Conservation (phyloP, 805 yeast species). For the Ogataea nitratoaversa region DNA sequence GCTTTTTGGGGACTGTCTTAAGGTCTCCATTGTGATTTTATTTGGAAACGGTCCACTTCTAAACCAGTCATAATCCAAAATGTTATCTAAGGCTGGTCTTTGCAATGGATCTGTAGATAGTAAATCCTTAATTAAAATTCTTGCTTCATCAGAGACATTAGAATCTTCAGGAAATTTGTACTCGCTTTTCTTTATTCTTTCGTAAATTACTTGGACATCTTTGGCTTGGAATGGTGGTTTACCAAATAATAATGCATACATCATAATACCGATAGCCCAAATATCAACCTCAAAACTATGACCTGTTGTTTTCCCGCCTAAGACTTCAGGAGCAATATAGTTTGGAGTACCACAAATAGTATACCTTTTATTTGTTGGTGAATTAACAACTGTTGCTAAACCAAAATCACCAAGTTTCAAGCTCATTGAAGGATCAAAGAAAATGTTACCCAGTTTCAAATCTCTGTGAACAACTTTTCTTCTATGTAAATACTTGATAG, state of each 20-base stretch:
- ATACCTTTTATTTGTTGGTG: slow-evolving; percentile 67
- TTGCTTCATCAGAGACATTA: slow-evolving; percentile 65
- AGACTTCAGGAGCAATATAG: slow-evolving; percentile 96
- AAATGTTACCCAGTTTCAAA: slow-evolving; percentile 90
- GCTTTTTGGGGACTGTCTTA: slow-evolving; percentile 58
- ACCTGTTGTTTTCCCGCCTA: slow-evolving; percentile 82
- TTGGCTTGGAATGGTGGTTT: slow-evolving; percentile 98
- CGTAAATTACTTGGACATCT: slow-evolving; percentile 88
- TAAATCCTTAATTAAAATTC: slow-evolving; percentile 63
- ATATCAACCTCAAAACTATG: slow-evolving; percentile 94
- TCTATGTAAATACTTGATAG: slow-evolving; percentile 86
- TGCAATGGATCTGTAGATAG: slow-evolving; percentile 71
- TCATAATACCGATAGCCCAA: slow-evolving; percentile 97
- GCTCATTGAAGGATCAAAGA: slow-evolving; percentile 90
- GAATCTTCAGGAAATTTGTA: slow-evolving; percentile 66
- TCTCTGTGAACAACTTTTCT: slow-evolving; percentile 95
- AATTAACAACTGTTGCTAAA: slow-evolving; percentile 85
- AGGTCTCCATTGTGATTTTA: slow-evolving; percentile 55
- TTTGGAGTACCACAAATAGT: slow-evolving; percentile 99
- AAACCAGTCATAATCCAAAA: slow-evolving; percentile 83
- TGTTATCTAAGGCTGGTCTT: slow-evolving; percentile 78
- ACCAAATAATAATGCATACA: slow-evolving; percentile 87
- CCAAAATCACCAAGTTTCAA: slow-evolving; percentile 98
- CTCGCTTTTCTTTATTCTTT: slow-evolving; percentile 80
- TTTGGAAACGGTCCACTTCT: slow-evolving; percentile 75